Evolutionary conservation across 2,329 filamentous ascomycete species (phyloP).

Genomic region (Claviceps purpurea): DNA sequence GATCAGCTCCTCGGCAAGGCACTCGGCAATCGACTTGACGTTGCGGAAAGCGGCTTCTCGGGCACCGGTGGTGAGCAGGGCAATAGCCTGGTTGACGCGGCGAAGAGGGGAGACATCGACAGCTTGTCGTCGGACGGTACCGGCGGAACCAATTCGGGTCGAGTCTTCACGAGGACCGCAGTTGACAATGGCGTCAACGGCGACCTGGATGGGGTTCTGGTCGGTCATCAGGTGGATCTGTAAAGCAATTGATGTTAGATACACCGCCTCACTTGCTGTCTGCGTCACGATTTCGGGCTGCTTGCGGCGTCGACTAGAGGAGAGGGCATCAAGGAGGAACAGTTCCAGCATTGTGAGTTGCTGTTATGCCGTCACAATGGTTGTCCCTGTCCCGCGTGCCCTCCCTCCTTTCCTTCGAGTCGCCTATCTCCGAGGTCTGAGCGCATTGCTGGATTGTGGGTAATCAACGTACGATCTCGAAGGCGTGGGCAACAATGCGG

Average conservation of each 20-base stretch:
- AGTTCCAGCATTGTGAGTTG: background rate
- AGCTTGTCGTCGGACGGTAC: slow-evolving; percentile 99
- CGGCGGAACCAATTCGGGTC: slow-evolving; percentile 97
- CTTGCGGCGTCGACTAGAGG: background rate
- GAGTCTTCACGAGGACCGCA: slow-evolving; percentile 99
- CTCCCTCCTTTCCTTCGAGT: background rate
- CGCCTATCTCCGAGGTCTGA: background rate
- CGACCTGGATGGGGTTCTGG: slow-evolving; percentile 99
- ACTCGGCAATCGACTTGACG: slow-evolving; percentile 99
- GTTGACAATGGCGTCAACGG: slow-evolving; percentile 99
- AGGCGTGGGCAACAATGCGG: slow-evolving; percentile 95
- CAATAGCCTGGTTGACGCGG: slow-evolving; percentile 99
- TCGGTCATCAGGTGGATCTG: slow-evolving; percentile 99
- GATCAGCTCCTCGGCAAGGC: slow-evolving; percentile 99
- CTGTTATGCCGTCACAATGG: background rate
- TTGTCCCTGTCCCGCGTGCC: background rate
- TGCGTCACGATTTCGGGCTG: background rate
- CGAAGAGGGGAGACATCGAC: slow-evolving; percentile 99
- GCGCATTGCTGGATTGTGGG: background rate
- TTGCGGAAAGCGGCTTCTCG: slow-evolving; percentile 99
- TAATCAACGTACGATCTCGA: slow-evolving; percentile 81
- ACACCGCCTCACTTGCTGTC: background rate
- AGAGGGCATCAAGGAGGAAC: background rate
- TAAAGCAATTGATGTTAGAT: slow-evolving; percentile 14
- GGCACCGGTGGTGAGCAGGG: slow-evolving; percentile 96